Base-by-base conservation (phyloP, 2,329 filamentous ascomycete species). In the Drechslera avenae region DNA sequence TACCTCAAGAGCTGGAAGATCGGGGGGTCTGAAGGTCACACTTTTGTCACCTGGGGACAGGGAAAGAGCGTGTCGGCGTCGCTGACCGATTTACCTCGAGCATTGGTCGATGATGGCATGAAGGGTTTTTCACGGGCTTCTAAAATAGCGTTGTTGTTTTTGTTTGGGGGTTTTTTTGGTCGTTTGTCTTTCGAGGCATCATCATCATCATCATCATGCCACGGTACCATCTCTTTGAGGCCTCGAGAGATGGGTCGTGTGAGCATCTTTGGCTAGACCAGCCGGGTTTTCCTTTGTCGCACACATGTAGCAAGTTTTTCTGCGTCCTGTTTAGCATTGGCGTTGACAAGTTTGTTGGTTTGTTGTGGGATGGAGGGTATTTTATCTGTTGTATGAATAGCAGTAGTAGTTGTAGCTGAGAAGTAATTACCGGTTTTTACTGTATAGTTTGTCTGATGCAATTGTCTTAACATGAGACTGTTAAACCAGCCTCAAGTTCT, bases 1-100 rank as follows among this genome's bases (percentile, higher is more conserved):
- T 26, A 37, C 44, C 41, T 28, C 19, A 53, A 53, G 46, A 50
- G 50, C 63, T 60, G 52, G 57, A 68, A 55, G 64, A 66, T 69
- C 66, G 66, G 66, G 66, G 66, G 66, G 65, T 66, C 59, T 48
- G 63, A 68, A 65, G 54, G 64, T 47, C 36, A 46, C 32, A 39
- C 32, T 51, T 40, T 47, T 47, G 36, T 41, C 10, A 9, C 35
- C 31, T 37, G 23, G 14, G 16, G 23, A 19, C 17, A n/a, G 23
- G 40, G 18, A 37, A 28, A 16, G 17, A 43, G 18, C n/a, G 21
- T 21, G 13, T n/a, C 9, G 18, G 28, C n/a, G 13, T 39, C 35
- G 45, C 8, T 14, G 31, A 5, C 21, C 12, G 19, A 18, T 14
- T 12, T 28, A 35, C 37, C 31, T 17, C 14, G 8, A n/a, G 12